These are phyloP conservation scores for Helianthus annuus DNA, from an alignment of 129 eudicot genomes.

Conservation along the genomic window HanXRQr2.0-SUNRISE NC_035441.2:15392743-15393242, in stretches of 20 bases:
- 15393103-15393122: neutral
- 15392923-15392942: no score
- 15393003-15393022: no score
- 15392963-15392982: no score
- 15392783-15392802: neutral
- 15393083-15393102: neutral
- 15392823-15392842: neutral
- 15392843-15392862: no score
- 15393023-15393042: no score
- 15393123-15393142: neutral
- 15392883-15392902: no score
- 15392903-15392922: no score
- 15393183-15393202: neutral
- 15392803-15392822: slow-evolving; percentile 13
- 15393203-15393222: neutral
- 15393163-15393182: neutral
- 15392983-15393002: no score
- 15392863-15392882: no score
- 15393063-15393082: neutral
- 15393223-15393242: neutral
- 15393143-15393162: neutral
- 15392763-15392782: neutral
- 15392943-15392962: no score
- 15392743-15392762: neutral
- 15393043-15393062: no score